Evolutionary conservation across 495 filamentous ascomycete species (phyloP), one percentile per base, ranked within the genome.

Genomic region (Hyaloscypha variabilis): DNA sequence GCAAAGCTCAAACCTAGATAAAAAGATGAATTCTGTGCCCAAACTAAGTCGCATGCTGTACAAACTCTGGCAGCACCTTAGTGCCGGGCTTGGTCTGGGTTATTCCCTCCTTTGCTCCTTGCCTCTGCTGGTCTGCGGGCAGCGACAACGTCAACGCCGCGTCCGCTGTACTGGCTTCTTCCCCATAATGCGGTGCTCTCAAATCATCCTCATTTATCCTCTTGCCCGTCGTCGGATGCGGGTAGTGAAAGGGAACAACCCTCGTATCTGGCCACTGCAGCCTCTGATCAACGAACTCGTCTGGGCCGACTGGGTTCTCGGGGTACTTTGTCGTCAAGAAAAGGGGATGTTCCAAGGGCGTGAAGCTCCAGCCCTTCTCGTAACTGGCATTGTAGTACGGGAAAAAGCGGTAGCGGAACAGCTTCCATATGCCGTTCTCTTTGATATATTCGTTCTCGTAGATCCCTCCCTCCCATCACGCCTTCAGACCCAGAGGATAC

Each of bases 401-500:
- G 65, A 84, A 85, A 70, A 84, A 84, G 54, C 80, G 77, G 64
- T 83, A 78, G 24, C 81, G 71, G 70, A 81, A 82, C 39, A 85
- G 74, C 75, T 83, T 83, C 83, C 83, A 85, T 29, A 77, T 74
- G 17, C 83, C 83, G 65, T 81, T 72, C 66, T 85, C 81, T 73
- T 85, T 85, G 72, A 84, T 78, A 70, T 85, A 85, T 71, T 85
- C 83, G 67, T 85, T 85, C 74, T 85, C 83, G 73, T 85, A 85
- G 61, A 85, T 71, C 3, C 83, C 83, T 25, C 83, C 83, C 66
- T 84, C 82, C 80, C 82, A 84, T 82, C 82, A 84, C 67, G 84
- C 81, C 10, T 76, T 73, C 55, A 82, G 75, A 6, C 82, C 82
- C 50, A 78, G 74, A 6, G 83, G 82, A 62, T 83, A 79, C 23